phyloP scores from a whole-genome alignment of 2,329 filamentous ascomycete species.

The Claviceps pusilla region DNA sequence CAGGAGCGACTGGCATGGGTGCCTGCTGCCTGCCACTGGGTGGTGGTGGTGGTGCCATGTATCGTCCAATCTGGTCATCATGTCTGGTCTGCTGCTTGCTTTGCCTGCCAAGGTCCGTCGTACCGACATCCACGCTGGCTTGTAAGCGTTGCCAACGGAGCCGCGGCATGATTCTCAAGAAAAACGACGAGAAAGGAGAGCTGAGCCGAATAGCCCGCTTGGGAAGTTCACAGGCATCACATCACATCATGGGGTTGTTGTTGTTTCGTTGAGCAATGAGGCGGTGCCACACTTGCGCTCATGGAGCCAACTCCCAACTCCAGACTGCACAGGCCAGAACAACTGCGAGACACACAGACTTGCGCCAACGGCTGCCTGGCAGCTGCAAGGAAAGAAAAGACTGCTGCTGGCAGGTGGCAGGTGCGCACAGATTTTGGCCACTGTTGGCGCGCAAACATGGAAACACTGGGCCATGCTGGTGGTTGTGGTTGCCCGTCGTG shows the following conservation, averaged over 20 bases:
- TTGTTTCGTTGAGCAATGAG: neutral
- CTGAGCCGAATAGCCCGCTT: neutral
- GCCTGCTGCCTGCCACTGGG: neutral
- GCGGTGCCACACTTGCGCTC: slow-evolving; percentile 2
- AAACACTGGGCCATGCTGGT: no score
- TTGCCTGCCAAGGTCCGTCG: neutral
- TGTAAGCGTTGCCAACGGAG: neutral
- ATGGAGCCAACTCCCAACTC: neutral
- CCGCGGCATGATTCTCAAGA: no score
- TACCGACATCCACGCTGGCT: neutral
- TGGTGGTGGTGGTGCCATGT: neutral
- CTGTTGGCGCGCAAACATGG: no score
- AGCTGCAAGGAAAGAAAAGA: neutral
- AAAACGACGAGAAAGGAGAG: neutral
- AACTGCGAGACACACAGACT: neutral
- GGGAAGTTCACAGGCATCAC: neutral
- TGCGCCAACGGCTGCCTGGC: neutral
- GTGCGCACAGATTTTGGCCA: neutral
- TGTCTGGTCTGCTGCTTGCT: neutral
- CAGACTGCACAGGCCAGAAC: neutral
- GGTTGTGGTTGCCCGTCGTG: no score
- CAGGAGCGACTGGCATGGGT: neutral
- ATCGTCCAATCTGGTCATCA: no score
- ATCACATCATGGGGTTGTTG: neutral
- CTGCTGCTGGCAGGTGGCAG: no score